These are phyloP conservation scores for Tremellales sp. DNA, from an alignment of 1,284 basidiomycete genomes.

Conservation along the genomic window DNA sequence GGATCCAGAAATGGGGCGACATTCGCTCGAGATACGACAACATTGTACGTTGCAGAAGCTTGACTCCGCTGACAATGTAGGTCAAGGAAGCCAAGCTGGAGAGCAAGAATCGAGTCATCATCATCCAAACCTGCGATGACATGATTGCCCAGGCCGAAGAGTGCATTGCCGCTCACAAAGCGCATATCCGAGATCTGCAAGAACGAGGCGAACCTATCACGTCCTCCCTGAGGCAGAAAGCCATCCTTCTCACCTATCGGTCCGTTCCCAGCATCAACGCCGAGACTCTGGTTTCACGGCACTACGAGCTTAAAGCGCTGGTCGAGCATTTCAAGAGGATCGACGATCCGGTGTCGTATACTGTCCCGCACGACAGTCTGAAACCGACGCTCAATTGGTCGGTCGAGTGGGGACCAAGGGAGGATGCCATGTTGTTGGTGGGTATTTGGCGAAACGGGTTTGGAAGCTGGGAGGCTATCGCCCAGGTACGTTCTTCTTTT, in stretches of 20 bases:
- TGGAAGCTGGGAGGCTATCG: conserved; percentile 93
- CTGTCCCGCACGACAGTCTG: conserved; percentile 85
- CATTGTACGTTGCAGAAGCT: conserved; percentile 61
- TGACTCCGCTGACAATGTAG: conserved; percentile 48
- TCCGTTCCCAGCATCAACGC: conserved; percentile 94
- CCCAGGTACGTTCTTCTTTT: conserved; percentile 22
- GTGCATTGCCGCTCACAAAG: conserved; percentile 79
- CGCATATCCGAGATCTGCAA: conserved; percentile 68
- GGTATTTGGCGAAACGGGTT: conserved; percentile 94
- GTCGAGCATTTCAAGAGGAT: conserved; percentile 67
- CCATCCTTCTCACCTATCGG: conserved; percentile 85
- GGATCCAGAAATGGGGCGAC: conserved; percentile 96
- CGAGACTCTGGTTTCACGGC: conserved; percentile 87
- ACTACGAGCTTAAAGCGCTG: conserved; percentile 84
- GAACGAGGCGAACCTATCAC: conserved; percentile 74
- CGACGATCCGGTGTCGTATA: conserved; percentile 74
- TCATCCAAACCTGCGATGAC: conserved; percentile 87
- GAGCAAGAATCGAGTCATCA: conserved; percentile 90
- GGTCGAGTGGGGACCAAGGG: conserved; percentile 86
- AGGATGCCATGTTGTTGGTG: conserved; percentile 90
- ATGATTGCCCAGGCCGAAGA: conserved; percentile 80
- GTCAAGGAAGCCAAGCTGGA: conserved; percentile 87
- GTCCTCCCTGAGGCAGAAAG: conserved; percentile 59
- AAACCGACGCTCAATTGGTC: conserved; percentile 94
- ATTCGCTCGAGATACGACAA: conserved; percentile 90